These are phyloP conservation scores for Ajuga reptans DNA, from an alignment of 305 asterid genomes.

Conservation along the genomic window DNA sequence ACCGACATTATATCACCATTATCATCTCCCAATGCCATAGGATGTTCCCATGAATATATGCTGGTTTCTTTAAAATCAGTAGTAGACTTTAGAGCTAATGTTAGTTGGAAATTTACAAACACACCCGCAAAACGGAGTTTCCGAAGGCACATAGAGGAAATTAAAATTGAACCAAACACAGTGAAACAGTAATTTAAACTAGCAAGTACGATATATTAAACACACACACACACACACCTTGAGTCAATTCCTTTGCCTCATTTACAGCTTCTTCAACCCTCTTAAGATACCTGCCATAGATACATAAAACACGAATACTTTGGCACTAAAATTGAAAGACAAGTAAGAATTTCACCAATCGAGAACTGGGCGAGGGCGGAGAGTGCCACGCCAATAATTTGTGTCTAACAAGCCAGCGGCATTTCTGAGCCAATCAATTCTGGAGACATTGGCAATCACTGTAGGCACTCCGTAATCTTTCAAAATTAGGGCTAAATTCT, in stretches of 20 bases:
- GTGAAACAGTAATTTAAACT: background rate
- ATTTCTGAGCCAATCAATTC: constrained; percentile 90
- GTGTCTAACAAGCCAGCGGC: constrained; percentile 85
- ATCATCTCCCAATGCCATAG: background rate
- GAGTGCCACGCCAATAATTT: constrained; percentile 87
- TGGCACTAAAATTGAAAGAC: background rate
- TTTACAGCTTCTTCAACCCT: constrained; percentile 67
- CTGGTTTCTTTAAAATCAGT: no score
- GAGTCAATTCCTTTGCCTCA: constrained; percentile 67
- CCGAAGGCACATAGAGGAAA: background rate
- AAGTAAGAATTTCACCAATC: constrained; percentile 46
- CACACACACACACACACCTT: constrained; percentile 34
- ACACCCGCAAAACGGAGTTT: background rate
- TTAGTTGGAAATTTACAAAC: background rate
- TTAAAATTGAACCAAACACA: constrained; percentile 18
- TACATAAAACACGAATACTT: background rate
- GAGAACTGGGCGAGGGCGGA: constrained; percentile 89
- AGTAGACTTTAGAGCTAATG: no score
- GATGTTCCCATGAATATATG: background rate
- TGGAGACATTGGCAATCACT: constrained; percentile 72
- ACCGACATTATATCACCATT: background rate
- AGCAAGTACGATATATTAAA: background rate
- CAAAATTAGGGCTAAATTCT: constrained; percentile 52
- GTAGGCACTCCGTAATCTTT: constrained; percentile 69
- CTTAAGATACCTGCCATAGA: constrained; percentile 54